These are phyloP conservation scores for Ramichloridium luteum DNA, from an alignment of 2,329 filamentous ascomycete species.

Conservation along the genomic window DNA sequence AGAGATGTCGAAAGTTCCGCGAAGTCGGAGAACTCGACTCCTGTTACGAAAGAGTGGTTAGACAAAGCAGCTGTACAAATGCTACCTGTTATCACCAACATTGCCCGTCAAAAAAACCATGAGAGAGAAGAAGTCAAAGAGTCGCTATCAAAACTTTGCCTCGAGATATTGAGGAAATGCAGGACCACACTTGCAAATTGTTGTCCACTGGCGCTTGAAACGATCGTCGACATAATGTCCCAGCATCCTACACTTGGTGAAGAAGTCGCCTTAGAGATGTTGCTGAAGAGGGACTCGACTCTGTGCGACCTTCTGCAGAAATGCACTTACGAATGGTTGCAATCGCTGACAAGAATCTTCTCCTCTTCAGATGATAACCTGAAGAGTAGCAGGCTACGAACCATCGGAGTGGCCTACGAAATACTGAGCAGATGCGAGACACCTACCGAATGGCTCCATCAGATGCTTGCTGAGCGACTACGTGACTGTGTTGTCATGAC, in stretches of 20 bases:
- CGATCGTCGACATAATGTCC: slow-evolving; percentile 56
- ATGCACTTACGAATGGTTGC: slow-evolving; percentile 68
- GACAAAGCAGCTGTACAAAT: slow-evolving; percentile 69
- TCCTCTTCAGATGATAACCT: slow-evolving; percentile 69
- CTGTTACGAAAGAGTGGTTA: too few species aligned
- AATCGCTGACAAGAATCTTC: slow-evolving; percentile 68
- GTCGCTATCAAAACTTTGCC: slow-evolving; percentile 58
- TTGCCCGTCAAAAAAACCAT: slow-evolving; percentile 64
- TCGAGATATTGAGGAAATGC: slow-evolving; percentile 67
- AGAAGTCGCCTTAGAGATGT: slow-evolving; percentile 39
- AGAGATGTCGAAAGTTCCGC: too few species aligned
- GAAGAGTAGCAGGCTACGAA: slow-evolving; percentile 60
- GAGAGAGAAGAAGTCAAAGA: slow-evolving; percentile 55
- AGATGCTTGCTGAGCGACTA: slow-evolving; percentile 54
- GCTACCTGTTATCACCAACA: slow-evolving; percentile 65
- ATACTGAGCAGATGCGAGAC: slow-evolving; percentile 52
- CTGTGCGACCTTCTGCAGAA: slow-evolving; percentile 55
- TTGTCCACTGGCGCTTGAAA: slow-evolving; percentile 63
- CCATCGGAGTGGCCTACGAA: slow-evolving; percentile 62
- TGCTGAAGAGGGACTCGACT: slow-evolving; percentile 50
- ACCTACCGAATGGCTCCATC: slow-evolving; percentile 54
- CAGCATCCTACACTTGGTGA: slow-evolving; percentile 32
- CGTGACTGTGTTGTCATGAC: slow-evolving; percentile 56
- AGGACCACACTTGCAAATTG: slow-evolving; percentile 59
- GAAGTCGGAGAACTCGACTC: too few species aligned